phyloP scores from a whole-genome alignment of 768 basidiomycete species.

The Trametes coccinea region DNA sequence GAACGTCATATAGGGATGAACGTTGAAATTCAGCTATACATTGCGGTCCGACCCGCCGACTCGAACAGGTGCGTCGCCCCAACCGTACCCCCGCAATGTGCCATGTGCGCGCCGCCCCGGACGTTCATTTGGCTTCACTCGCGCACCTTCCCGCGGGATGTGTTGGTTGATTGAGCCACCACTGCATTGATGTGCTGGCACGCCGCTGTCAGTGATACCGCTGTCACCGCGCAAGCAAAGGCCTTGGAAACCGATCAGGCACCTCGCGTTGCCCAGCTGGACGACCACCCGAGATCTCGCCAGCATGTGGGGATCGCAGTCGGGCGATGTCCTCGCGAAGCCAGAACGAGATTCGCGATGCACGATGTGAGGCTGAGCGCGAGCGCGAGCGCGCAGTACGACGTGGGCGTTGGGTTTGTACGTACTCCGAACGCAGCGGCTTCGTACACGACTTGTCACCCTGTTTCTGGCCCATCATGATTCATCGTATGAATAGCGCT shows the following conservation, averaged over 20 bases:
- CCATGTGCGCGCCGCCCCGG: too few species aligned
- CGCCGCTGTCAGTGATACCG: neutral
- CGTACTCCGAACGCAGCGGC: slow-evolving; percentile 10
- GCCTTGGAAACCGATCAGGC: slow-evolving; percentile 17
- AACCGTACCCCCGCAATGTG: neutral
- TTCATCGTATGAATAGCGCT: neutral
- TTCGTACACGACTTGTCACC: slow-evolving; percentile 16
- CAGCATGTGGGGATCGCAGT: neutral
- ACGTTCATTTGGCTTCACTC: too few species aligned
- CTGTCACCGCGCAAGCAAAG: neutral
- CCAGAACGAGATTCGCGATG: neutral
- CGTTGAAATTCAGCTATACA: too few species aligned
- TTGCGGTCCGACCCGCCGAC: too few species aligned
- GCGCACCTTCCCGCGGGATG: neutral
- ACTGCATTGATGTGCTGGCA: neutral
- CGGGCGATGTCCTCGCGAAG: neutral
- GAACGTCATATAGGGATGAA: neutral
- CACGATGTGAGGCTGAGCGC: neutral
- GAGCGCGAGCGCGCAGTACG: neutral
- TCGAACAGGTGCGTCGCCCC: too few species aligned
- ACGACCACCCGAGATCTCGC: neutral
- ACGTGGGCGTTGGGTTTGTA: slow-evolving; percentile 7
- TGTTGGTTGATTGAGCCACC: too few species aligned
- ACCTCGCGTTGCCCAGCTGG: neutral
- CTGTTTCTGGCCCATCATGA: slow-evolving; percentile 12